phyloP scores from a whole-genome alignment of 2,329 filamentous ascomycete genomes.

The Beauveria brongniartii region DNA sequence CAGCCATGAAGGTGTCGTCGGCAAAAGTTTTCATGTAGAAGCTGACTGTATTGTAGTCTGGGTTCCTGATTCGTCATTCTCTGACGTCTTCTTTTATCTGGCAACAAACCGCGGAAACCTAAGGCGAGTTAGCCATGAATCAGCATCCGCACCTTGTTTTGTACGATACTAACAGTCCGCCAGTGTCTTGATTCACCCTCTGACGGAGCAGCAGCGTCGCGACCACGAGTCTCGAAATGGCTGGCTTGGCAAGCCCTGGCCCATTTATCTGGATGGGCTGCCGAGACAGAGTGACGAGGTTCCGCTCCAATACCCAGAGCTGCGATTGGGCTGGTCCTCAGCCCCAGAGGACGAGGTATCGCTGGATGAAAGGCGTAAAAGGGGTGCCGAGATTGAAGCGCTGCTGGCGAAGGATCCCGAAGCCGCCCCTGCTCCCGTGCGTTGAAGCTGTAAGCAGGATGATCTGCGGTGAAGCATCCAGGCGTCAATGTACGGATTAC shows the following conservation, averaged over 20 bases:
- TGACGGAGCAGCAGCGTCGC: slow-evolving; percentile 22
- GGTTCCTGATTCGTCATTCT: slow-evolving; percentile 27
- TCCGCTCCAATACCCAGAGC: slow-evolving; percentile 25
- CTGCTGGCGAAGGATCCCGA: slow-evolving; percentile 22
- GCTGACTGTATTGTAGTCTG: slow-evolving; percentile 18
- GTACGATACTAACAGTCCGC: neutral
- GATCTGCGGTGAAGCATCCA: no score
- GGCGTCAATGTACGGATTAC: no score
- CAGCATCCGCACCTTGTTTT: neutral
- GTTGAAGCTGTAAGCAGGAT: no score
- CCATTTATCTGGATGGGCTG: slow-evolving; percentile 23
- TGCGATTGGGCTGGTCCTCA: slow-evolving; percentile 23
- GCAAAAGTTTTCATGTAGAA: neutral
- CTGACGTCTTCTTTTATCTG: slow-evolving; percentile 27
- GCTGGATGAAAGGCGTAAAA: slow-evolving; percentile 22
- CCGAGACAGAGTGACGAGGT: slow-evolving; percentile 19
- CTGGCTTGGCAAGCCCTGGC: slow-evolving; percentile 27
- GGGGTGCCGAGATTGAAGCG: slow-evolving; percentile 22
- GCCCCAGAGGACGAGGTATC: slow-evolving; percentile 21
- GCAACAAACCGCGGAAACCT: slow-evolving; percentile 23
- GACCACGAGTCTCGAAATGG: slow-evolving; percentile 26
- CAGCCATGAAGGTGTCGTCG: neutral
- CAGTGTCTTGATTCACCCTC: slow-evolving; percentile 25
- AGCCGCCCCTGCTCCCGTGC: slow-evolving; percentile 22
- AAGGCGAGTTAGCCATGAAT: slow-evolving; percentile 14